Evolutionary conservation across 1,284 basidiomycete species (phyloP).

Genomic region (Xerocomus amazonicus): DNA sequence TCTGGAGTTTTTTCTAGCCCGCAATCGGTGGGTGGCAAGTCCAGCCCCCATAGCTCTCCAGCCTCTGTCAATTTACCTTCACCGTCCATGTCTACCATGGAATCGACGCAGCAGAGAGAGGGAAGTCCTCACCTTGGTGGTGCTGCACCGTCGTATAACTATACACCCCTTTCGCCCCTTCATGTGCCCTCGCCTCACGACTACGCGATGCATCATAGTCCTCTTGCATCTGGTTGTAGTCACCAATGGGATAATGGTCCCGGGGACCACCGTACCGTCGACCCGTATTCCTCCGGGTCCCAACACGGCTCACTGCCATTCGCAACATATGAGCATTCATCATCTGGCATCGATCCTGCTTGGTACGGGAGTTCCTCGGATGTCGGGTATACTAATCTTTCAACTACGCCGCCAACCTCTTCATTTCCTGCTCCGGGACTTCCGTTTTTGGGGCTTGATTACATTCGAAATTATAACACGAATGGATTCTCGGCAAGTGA

Average conservation of each 20-base stretch:
- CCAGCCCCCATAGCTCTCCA: conserved; percentile 70
- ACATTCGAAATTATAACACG: conserved; percentile 65
- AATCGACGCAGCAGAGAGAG: conserved; percentile 40
- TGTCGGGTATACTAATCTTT: conserved; percentile 41
- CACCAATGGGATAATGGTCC: conserved; percentile 45
- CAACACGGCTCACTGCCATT: conserved; percentile 36
- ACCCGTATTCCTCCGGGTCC: conserved; percentile 41
- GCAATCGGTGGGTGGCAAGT: conserved; percentile 38
- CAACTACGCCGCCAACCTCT: conserved; percentile 54
- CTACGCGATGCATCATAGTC: conserved; percentile 46
- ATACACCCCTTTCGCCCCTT: conserved; percentile 47
- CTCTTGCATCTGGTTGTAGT: conserved; percentile 35
- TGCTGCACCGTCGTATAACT: conserved; percentile 35
- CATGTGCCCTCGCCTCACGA: conserved; percentile 52
- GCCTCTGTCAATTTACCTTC: conserved; percentile 68
- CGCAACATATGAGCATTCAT: conserved; percentile 39
- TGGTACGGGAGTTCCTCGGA: conserved; percentile 46
- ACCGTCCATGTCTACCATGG: conserved; percentile 49
- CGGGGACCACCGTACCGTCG: conserved; percentile 37
- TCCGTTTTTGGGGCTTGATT: conserved; percentile 77
- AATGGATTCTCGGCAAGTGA: conserved; percentile 45
- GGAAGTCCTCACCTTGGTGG: conserved; percentile 42
- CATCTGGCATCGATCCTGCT: conserved; percentile 45
- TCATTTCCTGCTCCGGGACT: conserved; percentile 66
- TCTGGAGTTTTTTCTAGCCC: conserved; percentile 55